Percentiles rank a stretch among this genome's conserved stretches.
Conservation (phyloP, 1,139 yeast species). For the Arxiozyma heterogenica region DNA sequence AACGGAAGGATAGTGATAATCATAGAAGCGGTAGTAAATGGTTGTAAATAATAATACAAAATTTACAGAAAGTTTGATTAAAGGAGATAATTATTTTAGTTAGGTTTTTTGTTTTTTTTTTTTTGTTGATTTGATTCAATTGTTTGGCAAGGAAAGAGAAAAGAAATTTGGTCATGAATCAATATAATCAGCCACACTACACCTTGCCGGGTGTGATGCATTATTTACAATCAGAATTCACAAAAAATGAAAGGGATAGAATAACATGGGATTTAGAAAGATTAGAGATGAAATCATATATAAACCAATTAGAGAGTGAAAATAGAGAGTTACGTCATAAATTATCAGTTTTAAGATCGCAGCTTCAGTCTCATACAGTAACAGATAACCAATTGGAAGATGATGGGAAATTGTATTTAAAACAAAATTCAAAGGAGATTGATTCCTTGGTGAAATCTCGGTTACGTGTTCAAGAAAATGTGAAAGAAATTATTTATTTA, state of each 20-base stretch:
- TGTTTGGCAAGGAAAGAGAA: not conserved
- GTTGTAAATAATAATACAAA: too few relatives aligned
- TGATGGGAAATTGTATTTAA: not conserved
- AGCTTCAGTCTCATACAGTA: not conserved
- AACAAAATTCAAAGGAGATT: not conserved
- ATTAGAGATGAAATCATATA: constrained; percentile 46
- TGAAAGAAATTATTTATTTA: constrained; percentile 30
- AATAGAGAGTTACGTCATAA: constrained; percentile 48
- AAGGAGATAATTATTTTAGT: not conserved
- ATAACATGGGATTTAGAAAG: constrained; percentile 49
- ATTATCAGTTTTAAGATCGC: constrained; percentile 26
- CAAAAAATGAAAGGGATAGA: constrained; percentile 46
- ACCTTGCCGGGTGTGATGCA: constrained; percentile 44
- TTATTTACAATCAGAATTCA: constrained; percentile 49
- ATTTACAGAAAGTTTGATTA: not conserved
- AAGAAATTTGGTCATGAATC: not conserved
- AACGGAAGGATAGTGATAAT: too few relatives aligned
- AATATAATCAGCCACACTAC: constrained; percentile 11
- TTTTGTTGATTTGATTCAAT: not conserved
- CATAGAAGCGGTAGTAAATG: not conserved
- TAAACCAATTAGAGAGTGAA: constrained; percentile 56
- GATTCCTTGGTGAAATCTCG: constrained; percentile 1
- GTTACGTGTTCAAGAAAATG: constrained; percentile 26
- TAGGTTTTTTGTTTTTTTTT: too few relatives aligned
- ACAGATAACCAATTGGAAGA: constrained; percentile 1